Conservation (phyloP, 1,284 basidiomycete species). For the Apiotrichum brassicae region DNA sequence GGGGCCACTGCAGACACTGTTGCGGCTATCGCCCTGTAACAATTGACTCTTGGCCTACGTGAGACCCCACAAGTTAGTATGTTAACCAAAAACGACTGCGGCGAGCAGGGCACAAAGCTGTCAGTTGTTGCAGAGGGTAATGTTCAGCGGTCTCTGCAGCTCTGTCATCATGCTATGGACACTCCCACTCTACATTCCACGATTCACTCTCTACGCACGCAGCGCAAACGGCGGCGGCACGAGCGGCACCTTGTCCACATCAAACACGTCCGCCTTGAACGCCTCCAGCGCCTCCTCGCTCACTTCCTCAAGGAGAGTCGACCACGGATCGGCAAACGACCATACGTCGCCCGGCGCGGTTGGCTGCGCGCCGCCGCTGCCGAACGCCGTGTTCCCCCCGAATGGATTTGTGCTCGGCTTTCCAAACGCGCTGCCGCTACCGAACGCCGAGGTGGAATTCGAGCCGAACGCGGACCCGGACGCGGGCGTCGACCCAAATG, state of each 20-base stretch:
- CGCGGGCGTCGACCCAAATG: neutral
- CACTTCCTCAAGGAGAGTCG: conserved; percentile 20
- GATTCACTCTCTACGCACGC: conserved; percentile 9
- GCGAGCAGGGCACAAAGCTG: no score
- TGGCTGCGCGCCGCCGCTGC: conserved; percentile 1
- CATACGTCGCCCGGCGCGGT: conserved; percentile 29
- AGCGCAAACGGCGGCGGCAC: conserved; percentile 65
- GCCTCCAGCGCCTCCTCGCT: conserved; percentile 52
- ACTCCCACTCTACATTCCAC: no score
- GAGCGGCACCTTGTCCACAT: conserved; percentile 67
- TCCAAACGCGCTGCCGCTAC: neutral
- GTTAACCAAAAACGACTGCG: no score
- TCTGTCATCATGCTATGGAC: no score
- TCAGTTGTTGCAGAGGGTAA: no score
- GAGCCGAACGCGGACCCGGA: conserved; percentile 1
- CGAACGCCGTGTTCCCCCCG: conserved; percentile 7
- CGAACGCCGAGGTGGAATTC: neutral
- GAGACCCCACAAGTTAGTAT: no score
- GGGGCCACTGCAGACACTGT: no score
- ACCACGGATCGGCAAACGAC: conserved; percentile 42
- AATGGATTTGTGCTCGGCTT: neutral
- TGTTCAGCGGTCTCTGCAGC: no score
- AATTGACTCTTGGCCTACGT: no score
- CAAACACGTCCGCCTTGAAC: conserved; percentile 59
- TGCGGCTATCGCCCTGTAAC: no score